A percentile compares a stretch with the other conserved stretches of the same genome.
Evolutionary conservation across 139 green algal species (phyloP).

Genomic region (Tetraselmis striata): DNA sequence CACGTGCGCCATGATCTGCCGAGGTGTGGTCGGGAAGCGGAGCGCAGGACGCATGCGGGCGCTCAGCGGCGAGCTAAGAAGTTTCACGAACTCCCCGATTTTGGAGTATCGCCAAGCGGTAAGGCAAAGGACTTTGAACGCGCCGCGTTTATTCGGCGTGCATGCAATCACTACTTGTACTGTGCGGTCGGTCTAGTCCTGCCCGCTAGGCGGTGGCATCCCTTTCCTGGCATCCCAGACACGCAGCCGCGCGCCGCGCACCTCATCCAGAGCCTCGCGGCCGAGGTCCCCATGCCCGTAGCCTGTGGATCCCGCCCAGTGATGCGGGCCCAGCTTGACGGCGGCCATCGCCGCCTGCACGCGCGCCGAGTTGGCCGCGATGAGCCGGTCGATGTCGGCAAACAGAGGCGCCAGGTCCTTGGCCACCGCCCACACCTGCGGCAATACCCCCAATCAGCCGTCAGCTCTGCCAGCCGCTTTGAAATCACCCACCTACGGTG

Average conservation of each 20-base stretch:
- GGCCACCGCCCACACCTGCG: constrained; percentile 43
- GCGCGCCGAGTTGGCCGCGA: constrained; percentile 56
- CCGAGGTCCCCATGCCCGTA: constrained; percentile 91
- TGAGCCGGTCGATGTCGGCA: constrained; percentile 54
- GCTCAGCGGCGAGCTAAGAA: background rate
- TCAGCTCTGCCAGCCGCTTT: no score
- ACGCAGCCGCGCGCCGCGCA: no score
- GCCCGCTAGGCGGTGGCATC: no score
- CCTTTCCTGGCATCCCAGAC: no score
- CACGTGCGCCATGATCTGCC: constrained; percentile 73
- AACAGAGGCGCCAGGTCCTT: constrained; percentile 50
- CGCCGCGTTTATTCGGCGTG: no score
- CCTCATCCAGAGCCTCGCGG: constrained; percentile 71
- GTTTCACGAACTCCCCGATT: no score
- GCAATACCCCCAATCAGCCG: no score
- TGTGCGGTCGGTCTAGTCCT: no score
- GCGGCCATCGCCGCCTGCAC: constrained; percentile 59
- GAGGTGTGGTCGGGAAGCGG: background rate
- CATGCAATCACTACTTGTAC: no score
- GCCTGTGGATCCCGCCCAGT: constrained; percentile 85
- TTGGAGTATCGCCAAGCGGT: no score
- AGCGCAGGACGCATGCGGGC: background rate
- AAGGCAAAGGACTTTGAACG: no score
- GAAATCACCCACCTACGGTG: no score
- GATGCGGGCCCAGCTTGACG: constrained; percentile 70